Evolutionary conservation across 2,329 filamentous ascomycete species (phyloP).

Genomic region (Pseudogymnoascus sp.): DNA sequence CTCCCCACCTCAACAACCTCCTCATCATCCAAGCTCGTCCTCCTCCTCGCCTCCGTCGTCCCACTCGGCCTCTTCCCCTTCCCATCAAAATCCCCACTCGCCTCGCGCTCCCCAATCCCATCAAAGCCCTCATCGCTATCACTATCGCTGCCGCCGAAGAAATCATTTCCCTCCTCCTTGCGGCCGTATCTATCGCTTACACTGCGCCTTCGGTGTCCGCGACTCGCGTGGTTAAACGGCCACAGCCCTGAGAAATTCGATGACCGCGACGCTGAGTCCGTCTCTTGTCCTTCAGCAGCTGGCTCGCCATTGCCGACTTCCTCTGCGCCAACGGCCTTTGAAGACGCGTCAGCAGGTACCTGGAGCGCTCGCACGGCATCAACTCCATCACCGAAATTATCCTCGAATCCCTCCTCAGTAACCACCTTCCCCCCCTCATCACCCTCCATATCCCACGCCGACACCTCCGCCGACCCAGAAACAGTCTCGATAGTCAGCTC

Average conservation of each 20-base stretch:
- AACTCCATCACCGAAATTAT: neutral
- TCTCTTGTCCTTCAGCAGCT: neutral
- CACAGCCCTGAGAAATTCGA: conserved; percentile 1
- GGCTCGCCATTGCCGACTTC: neutral
- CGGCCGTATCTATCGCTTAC: neutral
- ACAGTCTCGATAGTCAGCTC: conserved; percentile 23
- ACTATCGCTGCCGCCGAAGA: conserved; percentile 22
- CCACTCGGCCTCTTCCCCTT: conserved; percentile 22
- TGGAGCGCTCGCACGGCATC: neutral
- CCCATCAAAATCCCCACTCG: conserved; percentile 16
- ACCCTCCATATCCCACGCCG: neutral
- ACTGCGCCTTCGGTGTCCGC: neutral
- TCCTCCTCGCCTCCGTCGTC: conserved; percentile 30
- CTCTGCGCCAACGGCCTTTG: neutral
- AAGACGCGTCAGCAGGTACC: neutral
- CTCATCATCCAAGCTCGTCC: conserved; percentile 32
- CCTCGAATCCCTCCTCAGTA: neutral
- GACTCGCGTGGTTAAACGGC: neutral
- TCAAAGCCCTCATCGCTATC: conserved; percentile 21
- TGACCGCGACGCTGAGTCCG: neutral
- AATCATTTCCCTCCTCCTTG: neutral
- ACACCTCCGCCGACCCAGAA: neutral
- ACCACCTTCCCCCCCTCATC: neutral
- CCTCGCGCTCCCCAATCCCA: conserved; percentile 13
- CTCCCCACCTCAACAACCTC: conserved; percentile 25